Conservation (phyloP, 1,139 yeast genomes). For the Saccharomycopsis crataegensis region DNA sequence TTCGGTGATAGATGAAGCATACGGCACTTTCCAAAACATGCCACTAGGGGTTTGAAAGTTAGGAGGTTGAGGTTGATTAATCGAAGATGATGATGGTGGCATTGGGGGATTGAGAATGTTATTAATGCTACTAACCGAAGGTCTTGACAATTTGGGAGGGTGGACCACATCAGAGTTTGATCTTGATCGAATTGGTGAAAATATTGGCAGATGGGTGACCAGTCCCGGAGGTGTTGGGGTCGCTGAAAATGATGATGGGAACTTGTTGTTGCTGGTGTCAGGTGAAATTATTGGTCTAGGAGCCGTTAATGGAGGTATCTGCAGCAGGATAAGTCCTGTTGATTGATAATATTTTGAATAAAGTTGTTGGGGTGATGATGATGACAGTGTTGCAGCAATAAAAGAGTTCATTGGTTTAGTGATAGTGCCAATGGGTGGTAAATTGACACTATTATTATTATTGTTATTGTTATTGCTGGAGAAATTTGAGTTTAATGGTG, state of each 20-base stretch:
- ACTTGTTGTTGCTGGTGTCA: not conserved
- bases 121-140: not conserved
- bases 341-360: not conserved
- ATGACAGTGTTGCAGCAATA: too few relatives aligned
- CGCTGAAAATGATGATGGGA: not conserved
- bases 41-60: not conserved
- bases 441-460: not conserved
- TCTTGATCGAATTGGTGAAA: not conserved
- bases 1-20: not conserved
- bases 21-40: slow-evolving; percentile 17
- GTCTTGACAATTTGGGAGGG: not conserved
- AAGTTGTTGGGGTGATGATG: not conserved
- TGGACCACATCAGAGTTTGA: slow-evolving; percentile 3
- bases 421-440: slow-evolving; percentile 10
- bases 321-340: not conserved
- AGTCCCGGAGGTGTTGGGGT: not conserved
- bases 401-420: not conserved
- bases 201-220: not conserved
- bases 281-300: too few relatives aligned
- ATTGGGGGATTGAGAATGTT: not conserved
- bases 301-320: too few relatives aligned
- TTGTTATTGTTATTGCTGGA: not conserved
- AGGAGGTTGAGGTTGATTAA: not conserved
- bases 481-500: too few relatives aligned
- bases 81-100: not conserved